phyloP scores from a whole-genome alignment of 768 basidiomycete genomes.

The Boletales sp. region DNA sequence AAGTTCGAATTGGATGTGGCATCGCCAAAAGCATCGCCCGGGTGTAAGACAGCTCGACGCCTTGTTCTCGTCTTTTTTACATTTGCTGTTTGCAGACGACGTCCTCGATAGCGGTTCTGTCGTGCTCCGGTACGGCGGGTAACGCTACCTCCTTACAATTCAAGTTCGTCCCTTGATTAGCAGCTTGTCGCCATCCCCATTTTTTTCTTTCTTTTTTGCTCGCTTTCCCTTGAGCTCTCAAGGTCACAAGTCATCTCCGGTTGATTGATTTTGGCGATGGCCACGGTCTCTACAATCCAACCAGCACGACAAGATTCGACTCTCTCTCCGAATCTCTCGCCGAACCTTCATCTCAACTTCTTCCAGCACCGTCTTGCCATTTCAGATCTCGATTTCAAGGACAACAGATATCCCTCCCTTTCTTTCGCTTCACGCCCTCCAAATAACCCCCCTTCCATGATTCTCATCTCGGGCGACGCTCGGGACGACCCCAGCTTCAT shows the following conservation, averaged over 20 bases:
- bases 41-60: not conserved
- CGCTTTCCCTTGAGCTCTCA: slow-evolving; percentile 10
- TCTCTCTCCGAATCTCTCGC: slow-evolving; percentile 24
- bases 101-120: not conserved
- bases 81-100: not conserved
- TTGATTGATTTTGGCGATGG: slow-evolving; percentile 24
- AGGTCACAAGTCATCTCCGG: slow-evolving; percentile 19
- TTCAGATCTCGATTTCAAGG: slow-evolving; percentile 59
- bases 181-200: slow-evolving; percentile 5
- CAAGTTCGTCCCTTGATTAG: slow-evolving; percentile 2
- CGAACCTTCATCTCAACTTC: slow-evolving; percentile 36
- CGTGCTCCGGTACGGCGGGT: not conserved
- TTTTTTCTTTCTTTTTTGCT: slow-evolving; percentile 5
- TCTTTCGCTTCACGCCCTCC: slow-evolving; percentile 21
- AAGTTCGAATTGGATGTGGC: slow-evolving; percentile 15
- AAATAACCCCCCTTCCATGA: slow-evolving; percentile 29
- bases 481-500: slow-evolving; percentile 18
- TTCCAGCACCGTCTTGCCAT: slow-evolving; percentile 53
- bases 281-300: slow-evolving; percentile 52
- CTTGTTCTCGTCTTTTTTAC: slow-evolving; percentile 4
- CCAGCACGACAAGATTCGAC: slow-evolving; percentile 40
- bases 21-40: slow-evolving; percentile 14
- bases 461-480: slow-evolving; percentile 24
- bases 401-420: slow-evolving; percentile 53
- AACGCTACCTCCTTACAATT: not conserved